Conservation (phyloP, 805 yeast genomes). For the Jamesozyma hellenica region DNA sequence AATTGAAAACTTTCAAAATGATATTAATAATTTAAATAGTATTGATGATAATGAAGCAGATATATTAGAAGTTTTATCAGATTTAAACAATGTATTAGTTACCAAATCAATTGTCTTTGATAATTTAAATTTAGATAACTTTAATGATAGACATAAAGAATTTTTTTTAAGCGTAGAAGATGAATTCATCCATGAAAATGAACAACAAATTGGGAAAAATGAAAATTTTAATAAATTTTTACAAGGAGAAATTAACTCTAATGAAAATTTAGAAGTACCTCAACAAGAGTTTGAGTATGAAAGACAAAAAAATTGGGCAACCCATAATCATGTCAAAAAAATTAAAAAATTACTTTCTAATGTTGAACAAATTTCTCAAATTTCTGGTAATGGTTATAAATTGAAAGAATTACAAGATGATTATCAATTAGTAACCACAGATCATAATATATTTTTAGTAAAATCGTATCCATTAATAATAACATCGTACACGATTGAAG, state of each 20-base stretch:
- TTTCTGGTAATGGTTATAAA: slow-evolving; percentile 10
- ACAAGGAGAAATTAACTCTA: too few relatives aligned
- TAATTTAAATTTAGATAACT: too few relatives aligned
- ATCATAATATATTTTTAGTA: slow-evolving; percentile 6
- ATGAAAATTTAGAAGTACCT: neutral
- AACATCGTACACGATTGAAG: slow-evolving; percentile 15
- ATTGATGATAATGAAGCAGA: neutral
- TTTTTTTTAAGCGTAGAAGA: too few relatives aligned
- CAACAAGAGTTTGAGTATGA: neutral
- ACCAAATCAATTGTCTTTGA: too few relatives aligned
- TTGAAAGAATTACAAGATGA: slow-evolving; percentile 10
- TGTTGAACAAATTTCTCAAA: slow-evolving; percentile 3
- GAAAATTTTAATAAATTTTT: too few relatives aligned
- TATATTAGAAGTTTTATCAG: neutral
- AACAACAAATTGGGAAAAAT: too few relatives aligned
- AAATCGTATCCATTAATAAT: slow-evolving; percentile 18
- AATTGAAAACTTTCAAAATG: too few relatives aligned
- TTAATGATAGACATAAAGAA: too few relatives aligned
- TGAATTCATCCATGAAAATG: too few relatives aligned
- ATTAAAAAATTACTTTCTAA: slow-evolving; percentile 9
- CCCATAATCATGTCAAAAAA: slow-evolving; percentile 14
- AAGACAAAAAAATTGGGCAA: slow-evolving; percentile 10
- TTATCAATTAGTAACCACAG: slow-evolving; percentile 15
- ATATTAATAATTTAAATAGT: neutral
- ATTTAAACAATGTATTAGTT: too few relatives aligned